Conservation (phyloP, 2,329 filamentous ascomycete species). For the Pseudocercospora ulei region DNA sequence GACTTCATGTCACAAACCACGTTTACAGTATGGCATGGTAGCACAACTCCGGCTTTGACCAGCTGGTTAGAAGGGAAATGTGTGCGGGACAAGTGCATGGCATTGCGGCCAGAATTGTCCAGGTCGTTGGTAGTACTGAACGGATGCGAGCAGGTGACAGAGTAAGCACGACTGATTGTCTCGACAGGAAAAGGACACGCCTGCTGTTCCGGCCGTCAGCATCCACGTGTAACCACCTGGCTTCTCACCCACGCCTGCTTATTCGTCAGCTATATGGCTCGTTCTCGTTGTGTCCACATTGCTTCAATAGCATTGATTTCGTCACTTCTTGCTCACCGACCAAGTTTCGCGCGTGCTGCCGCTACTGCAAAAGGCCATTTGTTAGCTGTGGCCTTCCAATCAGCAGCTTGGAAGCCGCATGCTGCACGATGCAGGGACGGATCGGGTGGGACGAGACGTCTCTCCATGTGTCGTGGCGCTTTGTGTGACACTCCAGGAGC, state of each 20-base stretch:
- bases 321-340: slow-evolving; percentile 8
- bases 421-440: slow-evolving; percentile 5
- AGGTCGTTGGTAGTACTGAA: slow-evolving; percentile 4
- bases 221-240: slow-evolving; percentile 7
- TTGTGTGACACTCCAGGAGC: background rate
- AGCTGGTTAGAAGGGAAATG: background rate
- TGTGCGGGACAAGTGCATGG: slow-evolving; percentile 1
- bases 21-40: slow-evolving; percentile 12
- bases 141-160: slow-evolving; percentile 13
- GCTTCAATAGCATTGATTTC: slow-evolving; percentile 11
- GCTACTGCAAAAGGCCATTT: background rate
- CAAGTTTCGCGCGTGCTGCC: slow-evolving; percentile 5
- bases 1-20: slow-evolving; percentile 7
- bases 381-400: slow-evolving; percentile 1
- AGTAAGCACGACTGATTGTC: slow-evolving; percentile 8
- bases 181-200: background rate
- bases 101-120: slow-evolving; percentile 1
- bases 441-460: background rate
- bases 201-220: slow-evolving; percentile 5
- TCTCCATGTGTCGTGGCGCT: background rate
- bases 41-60: background rate
- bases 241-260: background rate
- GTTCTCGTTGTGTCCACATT: slow-evolving; percentile 5
- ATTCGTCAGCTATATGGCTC: slow-evolving; percentile 7
- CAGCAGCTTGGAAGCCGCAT: background rate